These are phyloP conservation scores for Trichothecium sympodiale DNA, from an alignment of 2,329 filamentous ascomycete genomes.

Conservation along the genomic window DNA sequence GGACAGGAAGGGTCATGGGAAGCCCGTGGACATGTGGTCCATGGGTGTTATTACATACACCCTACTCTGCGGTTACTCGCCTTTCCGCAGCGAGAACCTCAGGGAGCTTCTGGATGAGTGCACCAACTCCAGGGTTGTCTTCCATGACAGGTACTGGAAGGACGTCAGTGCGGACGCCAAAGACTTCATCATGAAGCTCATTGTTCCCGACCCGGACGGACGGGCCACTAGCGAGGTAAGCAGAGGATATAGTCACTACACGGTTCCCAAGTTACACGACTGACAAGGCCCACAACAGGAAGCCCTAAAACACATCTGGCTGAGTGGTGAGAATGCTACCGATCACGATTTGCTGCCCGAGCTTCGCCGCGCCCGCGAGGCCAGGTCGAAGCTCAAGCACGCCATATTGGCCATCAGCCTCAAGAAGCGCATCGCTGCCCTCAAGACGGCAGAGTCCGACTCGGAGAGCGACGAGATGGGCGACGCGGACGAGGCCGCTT, in stretches of 20 bases:
- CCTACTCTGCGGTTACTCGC: conserved; percentile 92
- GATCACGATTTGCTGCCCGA: conserved; percentile 97
- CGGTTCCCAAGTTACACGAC: neutral
- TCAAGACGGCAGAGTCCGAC: conserved; percentile 88
- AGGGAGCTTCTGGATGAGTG: conserved; percentile 92
- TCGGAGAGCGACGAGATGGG: conserved; percentile 64
- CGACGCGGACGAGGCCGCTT: conserved; percentile 45
- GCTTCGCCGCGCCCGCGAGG: conserved; percentile 78
- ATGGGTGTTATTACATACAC: conserved; percentile 98
- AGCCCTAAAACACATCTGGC: conserved; percentile 75
- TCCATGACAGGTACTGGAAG: conserved; percentile 98
- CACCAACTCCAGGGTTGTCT: conserved; percentile 70
- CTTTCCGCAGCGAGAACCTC: conserved; percentile 90
- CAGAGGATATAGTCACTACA: conserved; percentile 1
- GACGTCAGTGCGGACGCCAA: conserved; percentile 94
- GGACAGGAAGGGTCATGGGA: conserved; percentile 94
- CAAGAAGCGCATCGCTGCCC: conserved; percentile 84
- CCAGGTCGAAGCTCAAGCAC: conserved; percentile 79
- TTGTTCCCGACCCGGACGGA: conserved; percentile 67
- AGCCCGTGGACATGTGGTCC: conserved; percentile 99
- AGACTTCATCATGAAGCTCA: conserved; percentile 75
- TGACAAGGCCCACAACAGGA: too few relatives aligned
- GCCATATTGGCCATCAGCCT: conserved; percentile 96
- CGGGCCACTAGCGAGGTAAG: conserved; percentile 68
- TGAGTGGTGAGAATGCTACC: conserved; percentile 80